These are phyloP conservation scores for Herpetospermum pedunculosum DNA, from an alignment of 306 rosid species.

Conservation along the genomic window DNA sequence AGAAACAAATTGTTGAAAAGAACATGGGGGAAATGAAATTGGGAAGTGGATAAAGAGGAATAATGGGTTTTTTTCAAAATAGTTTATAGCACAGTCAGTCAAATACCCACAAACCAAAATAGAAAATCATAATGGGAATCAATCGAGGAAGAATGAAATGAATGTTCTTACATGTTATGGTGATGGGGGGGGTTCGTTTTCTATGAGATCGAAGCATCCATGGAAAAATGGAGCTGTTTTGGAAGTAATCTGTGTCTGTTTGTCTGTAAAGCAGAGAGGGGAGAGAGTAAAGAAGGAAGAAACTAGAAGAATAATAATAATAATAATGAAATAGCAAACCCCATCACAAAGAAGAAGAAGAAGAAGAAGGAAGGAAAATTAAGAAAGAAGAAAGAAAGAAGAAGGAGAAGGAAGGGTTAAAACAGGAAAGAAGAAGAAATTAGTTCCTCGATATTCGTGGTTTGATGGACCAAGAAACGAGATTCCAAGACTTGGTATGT, in stretches of 20 bases:
- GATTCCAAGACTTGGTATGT: conserved; percentile 28
- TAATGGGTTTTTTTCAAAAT: too few relatives aligned
- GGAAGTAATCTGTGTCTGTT: conserved; percentile 19
- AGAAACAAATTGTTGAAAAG: conserved; percentile 18
- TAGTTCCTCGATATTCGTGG: conserved; percentile 28
- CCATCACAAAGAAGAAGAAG: conserved; percentile 9
- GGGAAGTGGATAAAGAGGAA: background rate
- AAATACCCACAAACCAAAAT: background rate
- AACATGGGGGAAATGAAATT: background rate
- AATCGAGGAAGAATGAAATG: conserved; percentile 3
- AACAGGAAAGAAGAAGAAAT: conserved; percentile 21
- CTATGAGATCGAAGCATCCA: conserved; percentile 45
- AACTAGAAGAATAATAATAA: background rate
- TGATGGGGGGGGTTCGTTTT: conserved; percentile 8
- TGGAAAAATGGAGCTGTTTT: conserved; percentile 26
- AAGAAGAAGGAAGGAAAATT: conserved; percentile 4
- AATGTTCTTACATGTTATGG: too few relatives aligned
- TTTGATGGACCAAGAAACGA: conserved; percentile 43
- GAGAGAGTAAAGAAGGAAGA: background rate
- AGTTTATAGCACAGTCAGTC: background rate
- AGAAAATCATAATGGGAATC: background rate
- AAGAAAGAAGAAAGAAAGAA: background rate
- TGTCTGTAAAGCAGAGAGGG: background rate
- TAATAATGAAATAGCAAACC: too few relatives aligned
- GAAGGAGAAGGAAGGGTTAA: conserved; percentile 20